A percentile compares a stretch with the other conserved stretches of the same genome.
Conservation (phyloP, 441 rosid species). For the Kokia cookei region DNA sequence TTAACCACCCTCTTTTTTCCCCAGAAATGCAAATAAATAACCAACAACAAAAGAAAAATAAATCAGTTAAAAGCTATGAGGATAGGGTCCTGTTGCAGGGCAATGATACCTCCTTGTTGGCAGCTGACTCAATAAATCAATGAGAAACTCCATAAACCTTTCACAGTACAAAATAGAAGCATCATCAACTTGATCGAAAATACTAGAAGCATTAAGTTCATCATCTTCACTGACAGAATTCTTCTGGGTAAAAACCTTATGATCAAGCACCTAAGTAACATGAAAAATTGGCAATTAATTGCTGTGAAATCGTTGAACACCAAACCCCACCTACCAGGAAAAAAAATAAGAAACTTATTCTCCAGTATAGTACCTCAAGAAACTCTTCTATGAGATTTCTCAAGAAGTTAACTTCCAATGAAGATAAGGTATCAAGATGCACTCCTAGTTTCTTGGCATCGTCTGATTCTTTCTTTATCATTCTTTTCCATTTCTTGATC, state of each 20-base stretch:
- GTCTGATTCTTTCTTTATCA: constrained; percentile 71
- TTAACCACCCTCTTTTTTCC: neutral
- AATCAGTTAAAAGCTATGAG: neutral
- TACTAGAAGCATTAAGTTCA: constrained; percentile 29
- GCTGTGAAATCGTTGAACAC: neutral
- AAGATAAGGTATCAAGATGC: constrained; percentile 50
- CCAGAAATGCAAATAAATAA: neutral
- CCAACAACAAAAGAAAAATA: neutral
- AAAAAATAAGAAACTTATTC: neutral
- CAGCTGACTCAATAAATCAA: constrained; percentile 93
- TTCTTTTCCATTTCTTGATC: constrained; percentile 86
- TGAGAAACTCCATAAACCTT: constrained; percentile 97
- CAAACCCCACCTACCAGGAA: neutral
- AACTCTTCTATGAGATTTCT: constrained; percentile 89
- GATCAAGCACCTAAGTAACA: constrained; percentile 62
- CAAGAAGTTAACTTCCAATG: constrained; percentile 72
- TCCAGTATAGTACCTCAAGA: constrained; percentile 52
- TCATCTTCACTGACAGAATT: constrained; percentile 24
- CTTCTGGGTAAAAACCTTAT: constrained; percentile 47
- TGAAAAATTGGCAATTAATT: constrained; percentile 6
- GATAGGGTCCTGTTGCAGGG: neutral
- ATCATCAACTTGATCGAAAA: constrained; percentile 50
- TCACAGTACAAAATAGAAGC: constrained; percentile 85
- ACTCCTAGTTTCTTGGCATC: constrained; percentile 58
- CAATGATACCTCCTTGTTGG: constrained; percentile 89